Evolutionary conservation across 768 basidiomycete genomes (phyloP).

Genomic region (Suillus ampliporus): DNA sequence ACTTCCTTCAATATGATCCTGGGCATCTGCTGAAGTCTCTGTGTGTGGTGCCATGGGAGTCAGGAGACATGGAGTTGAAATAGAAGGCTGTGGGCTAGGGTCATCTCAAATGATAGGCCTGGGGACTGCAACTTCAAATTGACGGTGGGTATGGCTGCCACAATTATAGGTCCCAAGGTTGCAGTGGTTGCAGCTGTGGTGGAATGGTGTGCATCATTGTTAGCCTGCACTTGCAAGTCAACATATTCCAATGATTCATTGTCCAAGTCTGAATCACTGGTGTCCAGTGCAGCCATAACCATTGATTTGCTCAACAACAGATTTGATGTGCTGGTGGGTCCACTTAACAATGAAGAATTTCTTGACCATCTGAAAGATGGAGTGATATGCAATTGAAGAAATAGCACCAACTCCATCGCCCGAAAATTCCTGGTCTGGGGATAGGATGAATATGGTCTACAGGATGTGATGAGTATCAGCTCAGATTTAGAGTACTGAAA

Average conservation of each 20-base stretch:
- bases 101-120: no score
- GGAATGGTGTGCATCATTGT: no score
- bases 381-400: conserved; percentile 5
- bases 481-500: not conserved
- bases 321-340: not conserved
- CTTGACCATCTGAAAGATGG: not conserved
- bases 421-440: conserved; percentile 2
- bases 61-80: no score
- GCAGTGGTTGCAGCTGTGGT: no score
- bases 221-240: not conserved
- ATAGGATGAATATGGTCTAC: conserved; percentile 8
- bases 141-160: no score
- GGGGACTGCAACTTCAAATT: no score
- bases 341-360: conserved; percentile 1
- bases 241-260: not conserved
- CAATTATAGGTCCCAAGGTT: no score
- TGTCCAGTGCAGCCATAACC: not conserved
- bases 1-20: no score
- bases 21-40: no score
- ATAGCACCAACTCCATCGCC: conserved; percentile 2
- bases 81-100: no score
- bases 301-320: conserved; percentile 1
- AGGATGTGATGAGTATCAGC: not conserved
- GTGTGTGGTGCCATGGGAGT: no score
- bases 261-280: not conserved